Base-by-base conservation (phyloP, 129 eudicot genomes). In the Arctium lappa region DNA sequence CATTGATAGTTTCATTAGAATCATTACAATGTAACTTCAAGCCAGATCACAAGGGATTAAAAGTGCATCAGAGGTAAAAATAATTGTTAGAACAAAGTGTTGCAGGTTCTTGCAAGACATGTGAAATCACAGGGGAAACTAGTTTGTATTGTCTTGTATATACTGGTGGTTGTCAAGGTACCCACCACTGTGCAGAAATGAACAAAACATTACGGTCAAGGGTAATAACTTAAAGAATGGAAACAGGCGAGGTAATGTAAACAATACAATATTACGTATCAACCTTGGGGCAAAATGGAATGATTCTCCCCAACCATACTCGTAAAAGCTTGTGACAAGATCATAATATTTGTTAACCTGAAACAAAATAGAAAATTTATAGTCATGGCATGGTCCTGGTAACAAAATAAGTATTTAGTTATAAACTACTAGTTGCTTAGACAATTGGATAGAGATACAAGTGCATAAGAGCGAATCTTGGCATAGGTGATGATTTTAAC, bases 241-340 rank as follows among this genome's bases (percentile, higher is more conserved):
- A 37, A 16, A 74, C 68, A 27, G 31, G 10, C 9, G 12, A 3
- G 27, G 27, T 29, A 53, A 48, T 37, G 44, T 44, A 75, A 73
- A 74, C 75, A 60, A 68, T 50, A 65, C 22, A 50, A 33, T 15
- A 69, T 48, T 78, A 73, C 89, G 18, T 15, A 69, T 48, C 80
- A 73, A 93, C 99, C 99, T 96, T 72, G 83, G 94, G 13, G 99
- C 99, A 91, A 96, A 93, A 87, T 96, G 99, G 84, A 96, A 96
- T 82, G 99, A 96, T 81, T 96, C 99, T 88, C 99, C 99, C 99
- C 97, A 96, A 56, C 99, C 99, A 89, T 93, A 93, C 86, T 96
- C 99, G 42, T 96, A 96, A 89, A 93, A 96, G 91, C 99, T 96
- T 22, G 99, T 96, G 74, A 86, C 98, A 66, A 96, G 97, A 85